Conservation (phyloP, 306 rosid genomes). For the Cicer chorassanicum region DNA sequence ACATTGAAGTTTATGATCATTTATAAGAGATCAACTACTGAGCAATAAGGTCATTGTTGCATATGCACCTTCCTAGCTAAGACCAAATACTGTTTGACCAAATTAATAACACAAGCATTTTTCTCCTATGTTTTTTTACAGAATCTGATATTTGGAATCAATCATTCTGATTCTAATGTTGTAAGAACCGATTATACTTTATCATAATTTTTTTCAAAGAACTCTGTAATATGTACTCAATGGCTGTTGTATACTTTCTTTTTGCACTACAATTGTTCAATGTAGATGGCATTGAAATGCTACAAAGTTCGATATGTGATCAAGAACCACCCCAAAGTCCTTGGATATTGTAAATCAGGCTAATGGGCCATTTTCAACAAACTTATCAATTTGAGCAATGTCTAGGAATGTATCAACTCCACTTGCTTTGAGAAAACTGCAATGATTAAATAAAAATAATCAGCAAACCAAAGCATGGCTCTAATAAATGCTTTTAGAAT, state of each 20-base stretch:
- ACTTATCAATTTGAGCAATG: constrained; percentile 57
- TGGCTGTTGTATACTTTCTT: constrained; percentile 20
- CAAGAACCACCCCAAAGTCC: not conserved
- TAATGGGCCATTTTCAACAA: constrained; percentile 46
- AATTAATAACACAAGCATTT: not conserved
- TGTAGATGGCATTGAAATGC: constrained; percentile 7
- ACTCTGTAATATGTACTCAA: constrained; percentile 16
- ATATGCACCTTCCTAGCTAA: not conserved
- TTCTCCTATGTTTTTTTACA: not conserved
- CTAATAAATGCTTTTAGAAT: constrained; percentile 4
- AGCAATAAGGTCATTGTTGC: not conserved
- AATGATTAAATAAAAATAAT: constrained; percentile 26
- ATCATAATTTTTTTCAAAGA: not conserved
- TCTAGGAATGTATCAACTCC: constrained; percentile 66
- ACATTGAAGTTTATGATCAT: not conserved
- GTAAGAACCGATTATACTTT: not conserved
- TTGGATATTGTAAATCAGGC: constrained; percentile 37
- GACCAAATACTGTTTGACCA: not conserved
- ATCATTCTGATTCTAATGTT: constrained; percentile 20
- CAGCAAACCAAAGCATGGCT: constrained; percentile 1
- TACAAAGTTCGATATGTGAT: not conserved
- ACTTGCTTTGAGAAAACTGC: constrained; percentile 69
- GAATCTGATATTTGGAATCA: not conserved
- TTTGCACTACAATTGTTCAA: constrained; percentile 24
- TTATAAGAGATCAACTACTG: not conserved